phyloP scores from a whole-genome alignment of 2,329 filamentous ascomycete genomes.

The Botrytis porri region DNA sequence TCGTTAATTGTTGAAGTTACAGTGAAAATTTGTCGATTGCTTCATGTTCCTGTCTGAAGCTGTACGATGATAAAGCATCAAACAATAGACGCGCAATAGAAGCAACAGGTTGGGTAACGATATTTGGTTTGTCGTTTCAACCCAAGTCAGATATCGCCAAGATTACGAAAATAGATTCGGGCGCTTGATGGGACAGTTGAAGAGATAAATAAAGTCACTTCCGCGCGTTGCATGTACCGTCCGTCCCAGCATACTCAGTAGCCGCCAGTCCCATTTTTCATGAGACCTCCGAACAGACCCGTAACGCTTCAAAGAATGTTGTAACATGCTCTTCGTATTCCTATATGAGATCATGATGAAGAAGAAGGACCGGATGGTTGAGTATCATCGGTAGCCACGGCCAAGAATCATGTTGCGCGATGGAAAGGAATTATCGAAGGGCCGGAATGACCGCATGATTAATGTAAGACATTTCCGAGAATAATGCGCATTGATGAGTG shows the following conservation, averaged over 20 bases:
- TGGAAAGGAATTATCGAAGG: neutral
- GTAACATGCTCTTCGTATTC: constrained; percentile 9
- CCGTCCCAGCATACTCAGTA: neutral
- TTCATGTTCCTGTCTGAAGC: neutral
- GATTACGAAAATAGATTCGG: constrained; percentile 12
- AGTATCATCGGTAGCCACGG: neutral
- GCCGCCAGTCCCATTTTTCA: constrained; percentile 15
- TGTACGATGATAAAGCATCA: constrained; percentile 7
- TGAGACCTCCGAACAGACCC: constrained; percentile 9
- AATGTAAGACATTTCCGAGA: constrained; percentile 17
- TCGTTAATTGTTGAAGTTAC: neutral
- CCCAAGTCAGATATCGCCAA: neutral
- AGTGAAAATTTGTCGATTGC: neutral
- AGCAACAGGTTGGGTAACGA: neutral
- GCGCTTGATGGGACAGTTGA: constrained; percentile 15
- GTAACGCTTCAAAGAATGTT: constrained; percentile 8
- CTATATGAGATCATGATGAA: constrained; percentile 1
- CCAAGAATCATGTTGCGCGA: constrained; percentile 8
- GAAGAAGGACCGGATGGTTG: neutral
- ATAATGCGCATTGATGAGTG: constrained; percentile 4
- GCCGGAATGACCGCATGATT: constrained; percentile 17
- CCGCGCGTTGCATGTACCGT: constrained; percentile 12
- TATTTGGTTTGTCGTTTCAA: neutral
- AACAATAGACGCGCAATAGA: constrained; percentile 6
- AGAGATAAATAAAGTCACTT: constrained; percentile 11